Evolutionary conservation across 2,329 filamentous ascomycete species (phyloP).

Genomic region (Paecilomyces dactylethromorphus): DNA sequence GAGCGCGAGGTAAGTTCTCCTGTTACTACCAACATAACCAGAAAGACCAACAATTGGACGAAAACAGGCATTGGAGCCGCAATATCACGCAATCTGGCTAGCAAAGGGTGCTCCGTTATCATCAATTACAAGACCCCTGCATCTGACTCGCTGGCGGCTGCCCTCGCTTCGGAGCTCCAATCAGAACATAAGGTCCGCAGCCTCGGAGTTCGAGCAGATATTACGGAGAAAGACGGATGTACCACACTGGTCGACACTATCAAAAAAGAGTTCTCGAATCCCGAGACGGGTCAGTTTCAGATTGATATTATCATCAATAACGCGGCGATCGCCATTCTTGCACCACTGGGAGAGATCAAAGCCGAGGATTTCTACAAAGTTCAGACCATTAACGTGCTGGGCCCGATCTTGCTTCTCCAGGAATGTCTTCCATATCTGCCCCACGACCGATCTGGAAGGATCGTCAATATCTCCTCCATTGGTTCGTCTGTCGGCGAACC

Average conservation of each 20-base stretch:
- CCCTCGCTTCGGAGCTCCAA: constrained; percentile 43
- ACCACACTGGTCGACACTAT: constrained; percentile 49
- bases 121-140: constrained; percentile 65
- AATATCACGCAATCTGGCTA: constrained; percentile 63
- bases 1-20: constrained; percentile 58
- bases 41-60: constrained; percentile 3
- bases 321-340: constrained; percentile 57
- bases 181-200: constrained; percentile 51
- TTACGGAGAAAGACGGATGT: constrained; percentile 57
- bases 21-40: neutral
- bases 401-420: constrained; percentile 71
- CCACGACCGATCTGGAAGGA: constrained; percentile 57
- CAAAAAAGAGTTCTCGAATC: constrained; percentile 51
- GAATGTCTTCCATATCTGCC: constrained; percentile 65
- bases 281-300: constrained; percentile 46
- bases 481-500: constrained; percentile 52
- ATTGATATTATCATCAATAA: constrained; percentile 87
- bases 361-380: constrained; percentile 61
- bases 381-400: constrained; percentile 75
- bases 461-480: constrained; percentile 59
- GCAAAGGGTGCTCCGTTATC: constrained; percentile 62
- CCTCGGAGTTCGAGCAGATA: constrained; percentile 63
- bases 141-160: constrained; percentile 50
- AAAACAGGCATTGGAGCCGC: constrained; percentile 64
- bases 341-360: constrained; percentile 59